Conservation (phyloP, 352 stramenopile species). For the Globisporangium okanoganense region DNA sequence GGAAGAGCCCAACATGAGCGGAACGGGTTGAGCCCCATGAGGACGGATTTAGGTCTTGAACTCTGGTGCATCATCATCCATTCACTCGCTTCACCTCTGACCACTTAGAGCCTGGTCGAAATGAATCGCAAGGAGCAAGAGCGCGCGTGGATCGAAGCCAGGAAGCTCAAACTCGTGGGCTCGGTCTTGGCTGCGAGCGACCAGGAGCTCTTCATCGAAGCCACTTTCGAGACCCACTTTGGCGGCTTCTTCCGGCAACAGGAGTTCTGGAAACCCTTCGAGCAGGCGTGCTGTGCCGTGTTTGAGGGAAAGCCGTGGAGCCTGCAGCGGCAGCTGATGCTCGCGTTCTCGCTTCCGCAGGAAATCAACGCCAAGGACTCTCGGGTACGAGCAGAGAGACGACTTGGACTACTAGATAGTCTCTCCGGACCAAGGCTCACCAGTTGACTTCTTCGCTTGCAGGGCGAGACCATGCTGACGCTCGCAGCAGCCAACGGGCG, state of each 20-base stretch:
- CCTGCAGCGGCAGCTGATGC: slow-evolving; percentile 41
- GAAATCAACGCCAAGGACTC: slow-evolving; percentile 61
- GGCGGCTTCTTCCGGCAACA: slow-evolving; percentile 25
- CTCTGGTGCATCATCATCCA: too few species aligned
- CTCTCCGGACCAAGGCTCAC: background rate
- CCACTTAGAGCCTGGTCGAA: too few species aligned
- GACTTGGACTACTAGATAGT: background rate
- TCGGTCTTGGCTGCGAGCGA: slow-evolving; percentile 30
- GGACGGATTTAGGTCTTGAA: too few species aligned
- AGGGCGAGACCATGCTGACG: slow-evolving; percentile 77
- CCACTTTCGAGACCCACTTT: slow-evolving; percentile 49
- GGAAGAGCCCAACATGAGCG: too few species aligned
- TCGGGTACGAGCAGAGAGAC: slow-evolving; percentile 18
- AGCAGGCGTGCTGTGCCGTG: slow-evolving; percentile 43
- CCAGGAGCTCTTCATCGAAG: slow-evolving; percentile 45
- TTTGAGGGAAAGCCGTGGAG: slow-evolving; percentile 30
- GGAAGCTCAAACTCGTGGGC: slow-evolving; percentile 37
- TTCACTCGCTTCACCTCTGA: too few species aligned
- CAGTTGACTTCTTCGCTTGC: background rate
- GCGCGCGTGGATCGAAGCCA: slow-evolving; percentile 26
- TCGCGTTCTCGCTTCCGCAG: slow-evolving; percentile 57
- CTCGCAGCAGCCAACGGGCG: slow-evolving; percentile 46
- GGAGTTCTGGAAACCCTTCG: slow-evolving; percentile 52
- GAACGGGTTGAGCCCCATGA: too few species aligned
- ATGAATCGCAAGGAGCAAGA: slow-evolving; percentile 17